Percentiles rank a stretch among this genome's conserved stretches.
Evolutionary conservation across 2,329 filamentous ascomycete species (phyloP).

Genomic region (Coleophoma eucalyptorum): DNA sequence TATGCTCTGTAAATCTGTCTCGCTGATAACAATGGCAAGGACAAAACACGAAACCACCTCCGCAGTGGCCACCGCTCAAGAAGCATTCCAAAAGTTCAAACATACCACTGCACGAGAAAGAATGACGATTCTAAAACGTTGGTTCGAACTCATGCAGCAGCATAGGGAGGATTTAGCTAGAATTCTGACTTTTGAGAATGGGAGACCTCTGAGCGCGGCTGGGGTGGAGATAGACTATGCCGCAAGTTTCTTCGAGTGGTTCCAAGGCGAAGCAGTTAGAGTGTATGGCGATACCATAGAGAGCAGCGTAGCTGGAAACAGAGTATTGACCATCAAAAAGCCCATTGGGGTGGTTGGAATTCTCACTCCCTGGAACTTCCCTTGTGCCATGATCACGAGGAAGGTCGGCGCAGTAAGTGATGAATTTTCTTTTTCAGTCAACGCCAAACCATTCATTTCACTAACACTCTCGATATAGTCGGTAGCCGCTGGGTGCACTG

Average conservation of each 20-base stretch:
- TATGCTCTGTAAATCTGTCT: too few species aligned
- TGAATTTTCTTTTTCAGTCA: too few species aligned
- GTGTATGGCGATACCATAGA: slow-evolving; percentile 12
- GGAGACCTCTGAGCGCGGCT: slow-evolving; percentile 59
- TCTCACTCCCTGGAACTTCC: slow-evolving; percentile 43
- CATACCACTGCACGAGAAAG: slow-evolving; percentile 58
- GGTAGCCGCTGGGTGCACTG: slow-evolving; percentile 85
- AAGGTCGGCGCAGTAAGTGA: slow-evolving; percentile 39
- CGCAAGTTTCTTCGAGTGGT: slow-evolving; percentile 59
- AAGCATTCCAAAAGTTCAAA: slow-evolving; percentile 46
- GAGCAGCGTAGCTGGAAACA: slow-evolving; percentile 1
- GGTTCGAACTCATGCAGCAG: slow-evolving; percentile 64
- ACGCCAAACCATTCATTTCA: too few species aligned
- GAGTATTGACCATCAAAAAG: slow-evolving; percentile 13
- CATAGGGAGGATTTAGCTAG: slow-evolving; percentile 56
- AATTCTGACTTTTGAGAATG: slow-evolving; percentile 69
- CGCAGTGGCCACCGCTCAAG: slow-evolving; percentile 45
- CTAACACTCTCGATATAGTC: too few species aligned
- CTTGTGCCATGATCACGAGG: slow-evolving; percentile 44
- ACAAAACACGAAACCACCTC: slow-evolving; percentile 34
- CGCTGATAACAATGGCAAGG: too few species aligned
- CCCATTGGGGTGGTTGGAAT: slow-evolving; percentile 15
- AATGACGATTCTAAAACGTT: slow-evolving; percentile 58
- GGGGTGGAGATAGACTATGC: slow-evolving; percentile 56
- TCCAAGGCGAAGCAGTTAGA: slow-evolving; percentile 42